phyloP scores from a whole-genome alignment of 1,284 basidiomycete species.

The Athelia sp. region DNA sequence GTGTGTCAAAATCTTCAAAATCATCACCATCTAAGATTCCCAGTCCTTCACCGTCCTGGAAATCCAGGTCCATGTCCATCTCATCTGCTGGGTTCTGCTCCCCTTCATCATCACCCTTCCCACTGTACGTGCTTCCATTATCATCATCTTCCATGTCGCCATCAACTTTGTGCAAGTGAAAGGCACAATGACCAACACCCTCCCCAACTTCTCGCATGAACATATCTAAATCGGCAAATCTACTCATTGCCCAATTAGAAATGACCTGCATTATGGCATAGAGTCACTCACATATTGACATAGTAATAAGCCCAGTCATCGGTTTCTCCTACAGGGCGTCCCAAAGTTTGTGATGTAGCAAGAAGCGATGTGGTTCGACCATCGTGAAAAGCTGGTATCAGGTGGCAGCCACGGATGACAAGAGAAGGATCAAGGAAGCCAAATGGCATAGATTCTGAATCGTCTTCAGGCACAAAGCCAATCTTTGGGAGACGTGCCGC shows the following conservation, averaged over 20 bases:
- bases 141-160: constrained; percentile 4
- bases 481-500: constrained; percentile 8
- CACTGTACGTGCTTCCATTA: constrained; percentile 4
- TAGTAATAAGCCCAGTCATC: constrained; percentile 12
- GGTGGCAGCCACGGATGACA: constrained; percentile 8
- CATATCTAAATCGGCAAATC: constrained; percentile 12
- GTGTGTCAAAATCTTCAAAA: no score
- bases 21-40: no score
- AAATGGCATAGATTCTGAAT: constrained; percentile 4
- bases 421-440: constrained; percentile 11
- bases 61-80: background rate
- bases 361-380: constrained; percentile 11
- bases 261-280: background rate
- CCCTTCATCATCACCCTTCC: background rate
- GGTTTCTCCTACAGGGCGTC: background rate
- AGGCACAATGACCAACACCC: constrained; percentile 7
- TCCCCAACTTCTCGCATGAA: constrained; percentile 6
- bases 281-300: constrained; percentile 14
- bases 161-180: background rate
- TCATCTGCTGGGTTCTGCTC: background rate
- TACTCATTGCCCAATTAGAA: constrained; percentile 4
- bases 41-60: background rate
- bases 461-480: constrained; percentile 9
- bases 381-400: constrained; percentile 16
- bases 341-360: background rate